A percentile compares a stretch with the other conserved stretches of the same genome.
These are phyloP conservation scores for Scopulariopsis brevicaulis DNA, from an alignment of 2,329 filamentous ascomycete species.

Conservation along the genomic window DNA sequence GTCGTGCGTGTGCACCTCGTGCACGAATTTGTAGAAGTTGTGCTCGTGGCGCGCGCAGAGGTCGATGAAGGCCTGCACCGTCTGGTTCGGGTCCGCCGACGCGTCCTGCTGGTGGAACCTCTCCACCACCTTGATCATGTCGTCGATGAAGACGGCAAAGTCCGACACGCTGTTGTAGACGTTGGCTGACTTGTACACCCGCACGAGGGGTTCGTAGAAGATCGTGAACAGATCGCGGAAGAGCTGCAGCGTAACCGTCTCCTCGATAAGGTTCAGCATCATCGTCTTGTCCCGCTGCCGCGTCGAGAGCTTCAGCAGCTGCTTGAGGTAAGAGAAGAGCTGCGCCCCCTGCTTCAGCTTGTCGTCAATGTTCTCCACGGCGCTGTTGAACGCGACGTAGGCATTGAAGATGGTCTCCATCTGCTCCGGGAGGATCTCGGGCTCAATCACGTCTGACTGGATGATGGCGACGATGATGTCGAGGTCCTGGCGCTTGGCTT, in stretches of 20 bases:
- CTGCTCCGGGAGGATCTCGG: constrained; percentile 61
- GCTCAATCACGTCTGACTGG: constrained; percentile 64
- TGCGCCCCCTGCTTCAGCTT: constrained; percentile 84
- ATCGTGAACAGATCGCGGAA: constrained; percentile 96
- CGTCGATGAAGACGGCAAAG: constrained; percentile 85
- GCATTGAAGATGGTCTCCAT: constrained; percentile 83
- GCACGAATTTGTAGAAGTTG: constrained; percentile 98
- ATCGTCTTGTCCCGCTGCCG: constrained; percentile 90
- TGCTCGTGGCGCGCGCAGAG: constrained; percentile 89
- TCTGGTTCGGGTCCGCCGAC: constrained; percentile 93
- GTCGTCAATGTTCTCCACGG: constrained; percentile 85
- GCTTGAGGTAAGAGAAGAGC: constrained; percentile 89
- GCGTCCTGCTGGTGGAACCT: constrained; percentile 64
- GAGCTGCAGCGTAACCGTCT: constrained; percentile 91
- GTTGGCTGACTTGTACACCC: constrained; percentile 97
- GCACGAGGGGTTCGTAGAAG: constrained; percentile 94
- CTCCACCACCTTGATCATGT: constrained; percentile 70
- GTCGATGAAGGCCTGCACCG: constrained; percentile 95
- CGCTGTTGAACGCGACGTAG: constrained; percentile 91
- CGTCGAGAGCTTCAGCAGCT: constrained; percentile 83
- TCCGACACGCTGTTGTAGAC: constrained; percentile 97
- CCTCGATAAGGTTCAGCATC: constrained; percentile 93
- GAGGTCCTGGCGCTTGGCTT: constrained; percentile 62
- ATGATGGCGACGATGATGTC: constrained; percentile 82
- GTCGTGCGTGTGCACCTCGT: constrained; percentile 94